Conservation (phyloP, 2,329 filamentous ascomycete genomes). For the Dactylellina drechsleri region DNA sequence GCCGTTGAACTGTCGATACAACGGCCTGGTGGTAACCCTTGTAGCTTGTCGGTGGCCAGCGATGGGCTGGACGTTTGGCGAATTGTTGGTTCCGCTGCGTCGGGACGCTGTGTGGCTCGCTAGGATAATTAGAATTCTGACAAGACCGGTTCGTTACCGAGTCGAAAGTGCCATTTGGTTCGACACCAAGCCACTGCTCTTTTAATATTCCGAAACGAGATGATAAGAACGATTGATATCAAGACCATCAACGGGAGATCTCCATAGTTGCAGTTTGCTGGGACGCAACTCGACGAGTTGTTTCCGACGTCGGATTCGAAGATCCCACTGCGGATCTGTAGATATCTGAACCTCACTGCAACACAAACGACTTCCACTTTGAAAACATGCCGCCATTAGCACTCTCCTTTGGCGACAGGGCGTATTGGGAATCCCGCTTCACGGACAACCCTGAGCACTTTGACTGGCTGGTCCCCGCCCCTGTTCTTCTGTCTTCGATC, state of each 20-base stretch:
- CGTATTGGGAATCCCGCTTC: conserved; percentile 47
- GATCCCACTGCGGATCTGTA: not conserved
- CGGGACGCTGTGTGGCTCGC: not conserved
- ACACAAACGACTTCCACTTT: not conserved
- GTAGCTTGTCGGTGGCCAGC: not conserved
- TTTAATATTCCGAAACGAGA: no score
- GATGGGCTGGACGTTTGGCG: not conserved
- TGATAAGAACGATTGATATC: no score
- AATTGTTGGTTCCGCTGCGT: conserved; percentile 6
- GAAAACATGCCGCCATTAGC: not conserved
- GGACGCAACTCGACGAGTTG: no score
- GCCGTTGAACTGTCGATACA: not conserved
- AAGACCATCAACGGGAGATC: no score
- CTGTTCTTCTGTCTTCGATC: conserved; percentile 9
- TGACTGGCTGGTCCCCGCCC: conserved; percentile 45
- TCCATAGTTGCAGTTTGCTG: no score
- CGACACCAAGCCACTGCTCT: no score
- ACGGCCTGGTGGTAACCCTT: not conserved
- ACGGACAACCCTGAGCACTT: conserved; percentile 18
- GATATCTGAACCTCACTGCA: not conserved
- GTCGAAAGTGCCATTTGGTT: no score
- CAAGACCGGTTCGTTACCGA: no score
- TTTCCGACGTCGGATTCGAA: no score
- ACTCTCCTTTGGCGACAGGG: conserved; percentile 36
- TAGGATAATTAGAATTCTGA: no score